Conservation (phyloP, 2,329 filamentous ascomycete genomes). For the Fusarium guadeloupense region DNA sequence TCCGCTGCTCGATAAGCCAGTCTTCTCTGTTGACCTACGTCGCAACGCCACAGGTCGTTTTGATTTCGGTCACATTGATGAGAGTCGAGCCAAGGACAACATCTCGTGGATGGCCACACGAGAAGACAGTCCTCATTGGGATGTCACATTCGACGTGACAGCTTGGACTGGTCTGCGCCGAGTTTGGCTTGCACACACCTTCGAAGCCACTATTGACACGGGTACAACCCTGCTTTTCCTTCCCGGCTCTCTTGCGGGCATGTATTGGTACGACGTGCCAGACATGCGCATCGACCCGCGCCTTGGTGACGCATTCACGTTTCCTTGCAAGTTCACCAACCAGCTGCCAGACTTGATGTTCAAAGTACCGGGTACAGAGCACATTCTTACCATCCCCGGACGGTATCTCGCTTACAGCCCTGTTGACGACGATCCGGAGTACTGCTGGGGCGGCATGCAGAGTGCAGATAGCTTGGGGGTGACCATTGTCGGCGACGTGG, state of each 20-base stretch:
- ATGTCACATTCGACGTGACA: slow-evolving; percentile 61
- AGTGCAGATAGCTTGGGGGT: slow-evolving; percentile 56
- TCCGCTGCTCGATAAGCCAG: slow-evolving; percentile 50
- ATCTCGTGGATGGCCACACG: slow-evolving; percentile 55
- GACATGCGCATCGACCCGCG: slow-evolving; percentile 59
- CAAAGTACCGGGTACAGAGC: slow-evolving; percentile 59
- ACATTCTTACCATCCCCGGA: slow-evolving; percentile 64
- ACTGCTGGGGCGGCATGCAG: slow-evolving; percentile 83
- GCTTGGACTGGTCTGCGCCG: slow-evolving; percentile 56
- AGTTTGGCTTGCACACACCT: slow-evolving; percentile 58
- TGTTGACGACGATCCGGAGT: slow-evolving; percentile 57
- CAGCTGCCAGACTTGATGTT: slow-evolving; percentile 67
- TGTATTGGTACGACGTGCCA: slow-evolving; percentile 67
- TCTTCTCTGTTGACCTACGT: slow-evolving; percentile 62
- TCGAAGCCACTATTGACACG: slow-evolving; percentile 71
- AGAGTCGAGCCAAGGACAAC: slow-evolving; percentile 49
- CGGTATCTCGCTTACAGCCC: slow-evolving; percentile 64
- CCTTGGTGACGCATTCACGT: slow-evolving; percentile 60
- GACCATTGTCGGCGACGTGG: slow-evolving; percentile 79
- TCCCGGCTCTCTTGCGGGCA: slow-evolving; percentile 61
- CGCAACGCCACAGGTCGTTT: slow-evolving; percentile 59
- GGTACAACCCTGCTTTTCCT: slow-evolving; percentile 74
- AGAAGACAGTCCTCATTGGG: slow-evolving; percentile 50
- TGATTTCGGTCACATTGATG: slow-evolving; percentile 61
- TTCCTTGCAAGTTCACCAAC: slow-evolving; percentile 63